Percentiles rank a stretch among this genome's conserved stretches.
Evolutionary conservation across 2,329 filamentous ascomycete species (phyloP).

Genomic region (Fusarium algeriense): DNA sequence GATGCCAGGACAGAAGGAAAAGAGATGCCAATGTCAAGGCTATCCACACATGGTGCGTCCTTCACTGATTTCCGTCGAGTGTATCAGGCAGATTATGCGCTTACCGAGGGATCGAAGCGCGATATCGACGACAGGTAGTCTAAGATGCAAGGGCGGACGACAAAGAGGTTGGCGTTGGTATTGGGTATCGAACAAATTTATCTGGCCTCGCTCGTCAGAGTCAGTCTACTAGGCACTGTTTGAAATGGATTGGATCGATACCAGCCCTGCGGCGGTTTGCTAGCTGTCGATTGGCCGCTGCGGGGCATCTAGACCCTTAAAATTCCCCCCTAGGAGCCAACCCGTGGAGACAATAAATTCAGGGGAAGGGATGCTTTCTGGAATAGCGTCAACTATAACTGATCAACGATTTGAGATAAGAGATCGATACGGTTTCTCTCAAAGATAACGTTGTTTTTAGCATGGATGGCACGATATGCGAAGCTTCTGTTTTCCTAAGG

Average conservation of each 20-base stretch:
- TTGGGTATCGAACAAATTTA: slow-evolving; percentile 39
- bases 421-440: background rate
- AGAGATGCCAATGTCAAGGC: slow-evolving; percentile 15
- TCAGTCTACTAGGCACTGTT: background rate
- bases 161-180: slow-evolving; percentile 22
- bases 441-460: background rate
- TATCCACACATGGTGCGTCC: slow-evolving; percentile 44
- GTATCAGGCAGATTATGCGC: slow-evolving; percentile 6
- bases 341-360: slow-evolving; percentile 21
- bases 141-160: slow-evolving; percentile 23
- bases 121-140: background rate
- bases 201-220: slow-evolving; percentile 35
- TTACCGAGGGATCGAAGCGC: slow-evolving; percentile 14
- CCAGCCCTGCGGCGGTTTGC: slow-evolving; percentile 42
- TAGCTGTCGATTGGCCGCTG: slow-evolving; percentile 43
- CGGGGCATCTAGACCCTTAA: slow-evolving; percentile 40
- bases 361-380: slow-evolving; percentile 12
- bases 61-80: slow-evolving; percentile 2
- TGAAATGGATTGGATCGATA: slow-evolving; percentile 31
- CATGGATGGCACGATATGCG: background rate
- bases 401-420: background rate
- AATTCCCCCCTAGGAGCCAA: slow-evolving; percentile 14
- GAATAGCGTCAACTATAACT: background rate
- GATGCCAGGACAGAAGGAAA: slow-evolving; percentile 20
- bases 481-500: background rate